Conservation (phyloP, 352 stramenopile genomes). For the Saprolegnia diclina region DNA sequence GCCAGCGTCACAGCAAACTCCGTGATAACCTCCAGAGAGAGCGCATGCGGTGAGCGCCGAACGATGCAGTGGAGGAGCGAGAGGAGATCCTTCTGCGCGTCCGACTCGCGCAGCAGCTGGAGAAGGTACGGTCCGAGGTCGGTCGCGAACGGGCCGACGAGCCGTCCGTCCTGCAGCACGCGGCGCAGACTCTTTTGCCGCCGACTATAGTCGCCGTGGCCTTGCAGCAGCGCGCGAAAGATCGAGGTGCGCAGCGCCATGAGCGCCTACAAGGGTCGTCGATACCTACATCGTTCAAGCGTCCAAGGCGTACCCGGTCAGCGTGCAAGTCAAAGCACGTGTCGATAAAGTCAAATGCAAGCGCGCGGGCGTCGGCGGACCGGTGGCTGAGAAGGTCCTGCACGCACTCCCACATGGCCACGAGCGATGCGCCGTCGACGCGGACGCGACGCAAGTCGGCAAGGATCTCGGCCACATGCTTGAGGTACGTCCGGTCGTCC, state of each 20-base stretch:
- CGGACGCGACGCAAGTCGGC: slow-evolving; percentile 5
- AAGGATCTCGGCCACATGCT: not conserved
- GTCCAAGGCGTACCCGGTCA: slow-evolving; percentile 49
- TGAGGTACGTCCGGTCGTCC: slow-evolving; percentile 11
- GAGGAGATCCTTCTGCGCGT: slow-evolving; percentile 71
- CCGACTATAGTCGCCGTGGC: slow-evolving; percentile 46
- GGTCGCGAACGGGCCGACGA: slow-evolving; percentile 57
- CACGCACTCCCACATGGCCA: slow-evolving; percentile 63
- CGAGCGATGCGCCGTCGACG: slow-evolving; percentile 30
- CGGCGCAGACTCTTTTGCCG: slow-evolving; percentile 60
- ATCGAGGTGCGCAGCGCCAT: not conserved
- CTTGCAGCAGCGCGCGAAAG: slow-evolving; percentile 32
- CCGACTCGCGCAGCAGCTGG: slow-evolving; percentile 66
- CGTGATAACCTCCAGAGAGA: slow-evolving; percentile 62
- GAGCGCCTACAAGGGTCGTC: not conserved
- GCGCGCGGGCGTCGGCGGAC: slow-evolving; percentile 54
- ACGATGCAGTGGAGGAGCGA: slow-evolving; percentile 70
- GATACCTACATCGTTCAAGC: not conserved
- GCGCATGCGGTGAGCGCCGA: slow-evolving; percentile 42
- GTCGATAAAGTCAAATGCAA: slow-evolving; percentile 71
- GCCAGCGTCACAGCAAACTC: slow-evolving; percentile 67
- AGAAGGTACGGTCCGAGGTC: slow-evolving; percentile 74
- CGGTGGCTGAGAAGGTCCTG: slow-evolving; percentile 62
- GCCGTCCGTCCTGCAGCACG: slow-evolving; percentile 55
- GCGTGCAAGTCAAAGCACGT: slow-evolving; percentile 60